phyloP scores from a whole-genome alignment of 2,329 filamentous ascomycete species.

The Claviceps humidiphila region DNA sequence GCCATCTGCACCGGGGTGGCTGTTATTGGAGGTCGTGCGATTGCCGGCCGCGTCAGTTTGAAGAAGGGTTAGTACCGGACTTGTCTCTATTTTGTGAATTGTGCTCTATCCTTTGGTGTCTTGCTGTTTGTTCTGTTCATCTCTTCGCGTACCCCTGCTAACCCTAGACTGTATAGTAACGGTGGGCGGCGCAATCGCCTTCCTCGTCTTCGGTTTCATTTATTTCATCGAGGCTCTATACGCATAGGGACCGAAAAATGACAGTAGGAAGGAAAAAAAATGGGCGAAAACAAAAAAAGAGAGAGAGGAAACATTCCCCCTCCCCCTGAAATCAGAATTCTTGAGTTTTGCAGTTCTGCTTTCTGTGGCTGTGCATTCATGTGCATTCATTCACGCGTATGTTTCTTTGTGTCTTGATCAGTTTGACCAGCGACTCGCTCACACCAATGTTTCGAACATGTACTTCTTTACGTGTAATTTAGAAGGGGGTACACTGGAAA shows the following conservation, averaged over 20 bases:
- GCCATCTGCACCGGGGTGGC: conserved; percentile 81
- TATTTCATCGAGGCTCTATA: conserved; percentile 75
- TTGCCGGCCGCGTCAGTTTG: conserved; percentile 88
- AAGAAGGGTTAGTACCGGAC: conserved; percentile 65
- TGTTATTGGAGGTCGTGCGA: conserved; percentile 80
- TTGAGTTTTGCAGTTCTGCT: too few species aligned
- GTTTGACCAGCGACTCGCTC: too few species aligned
- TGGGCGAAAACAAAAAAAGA: not conserved
- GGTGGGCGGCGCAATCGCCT: conserved; percentile 78
- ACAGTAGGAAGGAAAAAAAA: not conserved
- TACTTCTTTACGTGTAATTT: too few species aligned
- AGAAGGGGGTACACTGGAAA: too few species aligned
- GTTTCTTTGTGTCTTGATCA: too few species aligned
- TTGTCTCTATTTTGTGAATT: not conserved
- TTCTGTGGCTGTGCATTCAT: too few species aligned
- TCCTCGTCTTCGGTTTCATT: conserved; percentile 82
- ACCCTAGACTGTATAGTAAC: conserved; percentile 48
- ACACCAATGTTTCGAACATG: too few species aligned
- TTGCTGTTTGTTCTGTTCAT: not conserved
- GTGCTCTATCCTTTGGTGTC: not conserved
- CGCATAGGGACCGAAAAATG: conserved; percentile 18
- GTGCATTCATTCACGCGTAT: too few species aligned
- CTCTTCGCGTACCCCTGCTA: not conserved
- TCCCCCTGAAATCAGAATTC: too few species aligned
- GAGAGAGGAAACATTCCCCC: not conserved